Base-by-base conservation (phyloP, 371 early-diverging fungal species). In the Sanchytrium tribonematis region DNA sequence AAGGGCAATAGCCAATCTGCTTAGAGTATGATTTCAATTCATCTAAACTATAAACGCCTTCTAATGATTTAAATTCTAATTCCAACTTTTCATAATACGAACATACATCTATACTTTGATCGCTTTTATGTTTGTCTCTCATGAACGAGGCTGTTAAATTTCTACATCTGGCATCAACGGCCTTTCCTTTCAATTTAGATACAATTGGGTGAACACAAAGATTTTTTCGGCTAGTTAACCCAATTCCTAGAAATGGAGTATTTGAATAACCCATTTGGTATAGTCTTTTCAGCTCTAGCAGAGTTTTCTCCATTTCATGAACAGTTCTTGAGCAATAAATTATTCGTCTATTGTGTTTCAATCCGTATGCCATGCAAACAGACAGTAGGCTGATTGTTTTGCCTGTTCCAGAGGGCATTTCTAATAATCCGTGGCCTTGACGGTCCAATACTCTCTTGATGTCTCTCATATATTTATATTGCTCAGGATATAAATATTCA, bases 351-450 rank as follows among this genome's bases (percentile, higher is more conserved):
- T 88, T 85, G 70, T 89, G 88, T 28, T 88, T 30, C 29, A 17
- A n/a, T 68, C 27, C 32, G 79, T 98, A 98, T 28, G 98, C 85
- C n/a, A 99, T 84, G 75, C 95, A 93, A 1, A 97, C 80, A 29
- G 98, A 93, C 1, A 99, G 79, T 17, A 99, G 80, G 17, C 97
- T 88, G 12, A 98, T 84, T 0, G 99, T 99, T 78, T 99, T 99
- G 17, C 99, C 99, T 0, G 99, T 98, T 66, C 99, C 99, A 22
- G 98, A 98, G 68, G 99, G 98, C 97, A 98, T 98, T 81, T 99
- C 99, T 22, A 99, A 82, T 68, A 98, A 82, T 72, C 89, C 87
- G 74, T 94, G 93, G 31, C 98, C 96, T 87, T 89, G 66, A 29
- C 86, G 87, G 78, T 97, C 96, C 66, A 98, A 79, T 12, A 90